Evolutionary conservation across 306 rosid genomes (phyloP), one percentile per base, ranked within the genome.

Genomic region (Sicyos edulis): DNA sequence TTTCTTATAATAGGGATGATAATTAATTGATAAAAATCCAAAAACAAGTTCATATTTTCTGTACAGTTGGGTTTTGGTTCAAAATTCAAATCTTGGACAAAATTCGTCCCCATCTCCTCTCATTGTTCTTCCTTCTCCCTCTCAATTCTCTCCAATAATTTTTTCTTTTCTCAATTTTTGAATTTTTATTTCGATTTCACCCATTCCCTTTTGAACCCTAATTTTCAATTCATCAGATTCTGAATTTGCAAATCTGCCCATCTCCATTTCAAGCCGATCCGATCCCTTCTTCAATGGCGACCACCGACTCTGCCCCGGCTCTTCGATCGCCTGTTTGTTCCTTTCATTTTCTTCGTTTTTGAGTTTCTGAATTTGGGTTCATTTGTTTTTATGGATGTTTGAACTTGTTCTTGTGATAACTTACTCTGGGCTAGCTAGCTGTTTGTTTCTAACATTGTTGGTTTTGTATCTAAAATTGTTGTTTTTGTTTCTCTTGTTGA

Each of bases 221-320:
- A 42, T 66, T 19, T 12, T 12, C 54, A 19, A 17, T 44, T 17
- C 22, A 10, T 1, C 54, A 45, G 17, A 16, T 65, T 65, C 24
- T 10, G 52, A 34, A 1, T 29, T 29, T 29, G 32, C 32, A 29
- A 1, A 29, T 29, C 32, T 29, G 32, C 32, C 32, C 32, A 22
- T 57, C 71, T n/a, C 20, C 7, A 29, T 60, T 52, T 34, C 40
- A 22, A 78, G 83, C 81, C 81, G 60, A 47, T 67, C 21, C 42
- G 50, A 54, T 67, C 75, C n/a, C 50, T 34, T 44, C 78, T 69
- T 37, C 49, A 55, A 84, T 85, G 88, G 86, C 80, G 55, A 47
- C 57, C 75, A 63, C 82, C 26, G 84, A 75, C 37, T 68, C 84
- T 32, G 54, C 82, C n/a, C n/a, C n/a, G n/a, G n/a, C n/a, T n/a